Evolutionary conservation across 768 basidiomycete genomes (phyloP).

Genomic region (Amanita exitialis): DNA sequence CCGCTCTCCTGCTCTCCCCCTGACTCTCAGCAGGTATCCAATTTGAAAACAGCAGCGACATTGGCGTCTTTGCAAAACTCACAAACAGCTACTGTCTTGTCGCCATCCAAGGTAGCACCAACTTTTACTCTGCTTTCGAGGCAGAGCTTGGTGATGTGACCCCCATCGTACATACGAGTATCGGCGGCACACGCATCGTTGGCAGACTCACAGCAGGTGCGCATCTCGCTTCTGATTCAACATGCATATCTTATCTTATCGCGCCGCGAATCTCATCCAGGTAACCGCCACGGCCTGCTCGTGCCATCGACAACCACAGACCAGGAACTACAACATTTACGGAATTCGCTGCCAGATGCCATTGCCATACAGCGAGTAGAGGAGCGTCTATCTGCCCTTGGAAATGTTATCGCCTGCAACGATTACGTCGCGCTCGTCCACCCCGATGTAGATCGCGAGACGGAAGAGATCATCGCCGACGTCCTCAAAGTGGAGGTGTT

Average conservation of each 20-base stretch:
- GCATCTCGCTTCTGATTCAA: background rate
- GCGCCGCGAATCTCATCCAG: slow-evolving; percentile 31
- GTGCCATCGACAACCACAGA: slow-evolving; percentile 95
- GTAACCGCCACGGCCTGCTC: slow-evolving; percentile 94
- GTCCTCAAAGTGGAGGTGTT: slow-evolving; percentile 99
- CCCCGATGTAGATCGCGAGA: slow-evolving; percentile 96
- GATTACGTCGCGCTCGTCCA: slow-evolving; percentile 99
- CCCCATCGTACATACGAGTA: slow-evolving; percentile 93
- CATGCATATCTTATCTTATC: background rate
- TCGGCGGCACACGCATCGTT: slow-evolving; percentile 89
- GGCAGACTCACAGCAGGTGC: slow-evolving; percentile 87
- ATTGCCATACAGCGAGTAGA: slow-evolving; percentile 95
- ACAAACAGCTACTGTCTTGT: slow-evolving; percentile 97
- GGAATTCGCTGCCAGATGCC: slow-evolving; percentile 89
- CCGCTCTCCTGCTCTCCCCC: background rate
- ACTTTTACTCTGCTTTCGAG: slow-evolving; percentile 98
- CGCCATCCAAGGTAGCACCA: slow-evolving; percentile 89
- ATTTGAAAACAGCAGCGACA: slow-evolving; percentile 91
- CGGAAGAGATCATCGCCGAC: slow-evolving; percentile 99
- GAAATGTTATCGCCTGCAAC: slow-evolving; percentile 98
- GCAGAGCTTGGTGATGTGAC: slow-evolving; percentile 87
- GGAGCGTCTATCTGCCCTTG: slow-evolving; percentile 92
- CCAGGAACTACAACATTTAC: slow-evolving; percentile 95
- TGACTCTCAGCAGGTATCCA: slow-evolving; percentile 54
- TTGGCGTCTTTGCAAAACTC: slow-evolving; percentile 95